These are phyloP conservation scores for Skeletonema potamos DNA, from an alignment of 108 stramenopile genomes.

Conservation along the genomic window DNA sequence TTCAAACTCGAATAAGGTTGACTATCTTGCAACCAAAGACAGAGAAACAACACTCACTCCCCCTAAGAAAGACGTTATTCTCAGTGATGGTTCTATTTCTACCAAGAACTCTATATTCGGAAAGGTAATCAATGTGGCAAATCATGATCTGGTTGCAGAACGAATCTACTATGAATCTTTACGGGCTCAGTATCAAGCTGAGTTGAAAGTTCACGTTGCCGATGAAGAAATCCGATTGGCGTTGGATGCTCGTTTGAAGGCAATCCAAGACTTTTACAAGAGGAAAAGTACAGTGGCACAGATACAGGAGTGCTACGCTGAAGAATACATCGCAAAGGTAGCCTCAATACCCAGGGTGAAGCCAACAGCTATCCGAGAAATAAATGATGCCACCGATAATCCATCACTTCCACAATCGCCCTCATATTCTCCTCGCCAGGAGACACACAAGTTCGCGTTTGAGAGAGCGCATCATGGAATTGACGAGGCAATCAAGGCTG, in stretches of 20 bases:
- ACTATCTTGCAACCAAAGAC: conserved; percentile 5
- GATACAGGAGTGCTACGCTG: neutral
- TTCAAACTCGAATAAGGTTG: conserved; percentile 12
- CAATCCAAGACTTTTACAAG: conserved; percentile 36
- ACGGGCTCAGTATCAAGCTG: conserved; percentile 36
- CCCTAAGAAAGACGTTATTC: conserved; percentile 23
- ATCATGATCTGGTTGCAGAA: conserved; percentile 27
- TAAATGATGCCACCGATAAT: neutral
- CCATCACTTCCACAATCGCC: neutral
- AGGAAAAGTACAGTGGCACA: conserved; percentile 24
- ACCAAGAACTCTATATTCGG: conserved; percentile 39
- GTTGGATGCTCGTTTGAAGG: conserved; percentile 21
- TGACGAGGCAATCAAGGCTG: conserved; percentile 26
- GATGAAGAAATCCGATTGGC: conserved; percentile 41
- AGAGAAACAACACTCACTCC: conserved; percentile 8
- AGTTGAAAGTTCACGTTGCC: conserved; percentile 42
- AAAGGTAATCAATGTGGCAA: conserved; percentile 24
- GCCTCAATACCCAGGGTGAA: conserved; percentile 4
- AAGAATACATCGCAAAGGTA: conserved; percentile 1
- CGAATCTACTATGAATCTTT: conserved; percentile 39
- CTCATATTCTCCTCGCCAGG: neutral
- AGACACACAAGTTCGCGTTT: conserved; percentile 14
- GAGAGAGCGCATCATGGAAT: conserved; percentile 32
- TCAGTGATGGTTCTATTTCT: conserved; percentile 37
- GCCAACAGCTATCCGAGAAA: conserved; percentile 2